Base-by-base conservation (phyloP, 176 grass and related monocot species). In the Ananas comosus region DNA sequence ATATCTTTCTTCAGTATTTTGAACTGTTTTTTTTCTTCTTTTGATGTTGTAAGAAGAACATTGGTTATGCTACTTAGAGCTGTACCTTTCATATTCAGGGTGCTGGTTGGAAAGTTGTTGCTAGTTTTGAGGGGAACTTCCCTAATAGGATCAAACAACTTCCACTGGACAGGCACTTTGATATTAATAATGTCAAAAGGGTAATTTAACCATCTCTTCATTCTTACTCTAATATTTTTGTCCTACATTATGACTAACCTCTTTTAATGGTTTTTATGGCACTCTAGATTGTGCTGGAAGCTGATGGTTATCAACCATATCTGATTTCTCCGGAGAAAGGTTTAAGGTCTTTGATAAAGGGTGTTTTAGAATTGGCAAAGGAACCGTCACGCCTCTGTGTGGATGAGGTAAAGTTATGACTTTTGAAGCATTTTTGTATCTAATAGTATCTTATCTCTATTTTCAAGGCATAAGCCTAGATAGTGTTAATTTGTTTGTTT, bases 311-410 rank as follows among this genome's bases (percentile, higher is more conserved):
- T 72, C 91, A 96, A 79, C 91, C 91, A 56, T 96, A 96, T 78
- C 80, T 96, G 50, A 96, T 96, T 82, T 96, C 91, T 78, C 91
- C 91, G 49, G 91, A 96, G 72, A 96, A 96, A 87, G 91, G 91
- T 66, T 80, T 96, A 80, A 87, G 91, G 53, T 96, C 91, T 68
- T 77, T 96, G 75, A 96, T 96, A 72, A 96, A 96, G 87, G 86
- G 84, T 83, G 91, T 96, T 68, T 80, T 96, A 61, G 91, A 96
- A 85, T 79, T 96, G 84, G 91, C 91, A 28, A 96, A 96, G 76
- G 91, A 96, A 66, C 91, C 91, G 66, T 96, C 91, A 70, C 79
- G 81, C 66, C 79, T 96, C 53, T 96, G 91, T 83, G 91, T 96
- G 69, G 91, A 96, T 51, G 91, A 96, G 91, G 91, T 96, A 85